Evolutionary conservation across 2,329 filamentous ascomycete genomes (phyloP), one percentile per base, ranked within the genome.

Genomic region (Epichloe coenophiala): DNA sequence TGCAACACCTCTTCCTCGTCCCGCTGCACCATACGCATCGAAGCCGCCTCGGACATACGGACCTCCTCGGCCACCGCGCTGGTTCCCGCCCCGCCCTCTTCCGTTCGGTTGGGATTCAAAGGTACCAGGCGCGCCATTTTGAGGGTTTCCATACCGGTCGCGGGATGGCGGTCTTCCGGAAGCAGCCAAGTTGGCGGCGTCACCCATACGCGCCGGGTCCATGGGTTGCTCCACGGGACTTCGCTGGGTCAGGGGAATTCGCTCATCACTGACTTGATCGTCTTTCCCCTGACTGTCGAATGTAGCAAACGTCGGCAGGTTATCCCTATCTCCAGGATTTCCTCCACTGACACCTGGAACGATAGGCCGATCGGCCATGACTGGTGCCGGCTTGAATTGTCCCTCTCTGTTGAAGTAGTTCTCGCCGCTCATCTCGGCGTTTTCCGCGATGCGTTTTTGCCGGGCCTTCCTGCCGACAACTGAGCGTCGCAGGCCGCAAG

Each of bases 351-450:
- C 65, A 44, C 77, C 68, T 8, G 81, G 76, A 49, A 81, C 68
- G 19, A 79, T 80, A 7, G 81, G 77, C 55, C 84, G 76, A 55
- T 74, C 68, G 35, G 69, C 63, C 44, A 60, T 54, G 2, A 68
- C 64, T 3, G 68, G 64, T 39, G 67, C 60, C 37, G 73, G 63
- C 54, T 80, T 75, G 47, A 71, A 68, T 54, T 79, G 74, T 38
- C 71, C 75, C 66, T 84, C 80, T 53, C 83, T 77, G 60, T 83
- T 85, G 68, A 94, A 96, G 65, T 85, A 96, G 62, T 90, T 93
- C 60, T 93, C 83, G 31, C 91, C 91, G 64, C 87, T 97, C 90
- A 97, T 97, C 64, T 97, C 90, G 7, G 90, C 88, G 63, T 97
- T 95, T 66, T 94, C 86, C 2, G 83, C 88, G 63, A 97, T 94